A percentile compares a stretch with the other conserved stretches of the same genome.
phyloP scores from a whole-genome alignment of 2,329 filamentous ascomycete genomes.

The Coccinonectria pachysandricola region DNA sequence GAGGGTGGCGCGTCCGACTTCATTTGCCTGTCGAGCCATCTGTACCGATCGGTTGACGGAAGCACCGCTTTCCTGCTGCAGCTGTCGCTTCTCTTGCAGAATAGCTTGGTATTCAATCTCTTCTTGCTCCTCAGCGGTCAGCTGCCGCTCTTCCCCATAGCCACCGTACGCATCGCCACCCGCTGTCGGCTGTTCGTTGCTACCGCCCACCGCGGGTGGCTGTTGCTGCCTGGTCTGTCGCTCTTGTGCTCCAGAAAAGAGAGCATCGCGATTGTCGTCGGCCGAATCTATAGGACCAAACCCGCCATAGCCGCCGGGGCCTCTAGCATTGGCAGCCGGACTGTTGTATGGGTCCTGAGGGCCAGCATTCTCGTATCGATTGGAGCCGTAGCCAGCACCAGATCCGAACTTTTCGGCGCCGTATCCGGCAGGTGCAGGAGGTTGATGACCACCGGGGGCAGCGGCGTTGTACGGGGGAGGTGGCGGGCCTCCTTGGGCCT shows the following conservation, averaged over 20 bases:
- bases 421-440: slow-evolving; percentile 32
- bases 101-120: slow-evolving; percentile 57
- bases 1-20: slow-evolving; percentile 59
- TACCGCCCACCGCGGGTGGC: slow-evolving; percentile 10
- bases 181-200: slow-evolving; percentile 17
- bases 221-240: slow-evolving; percentile 33
- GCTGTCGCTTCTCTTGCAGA: slow-evolving; percentile 45
- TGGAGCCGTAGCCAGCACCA: slow-evolving; percentile 39
- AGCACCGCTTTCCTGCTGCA: slow-evolving; percentile 62
- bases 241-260: slow-evolving; percentile 49
- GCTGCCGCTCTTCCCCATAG: slow-evolving; percentile 60
- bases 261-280: slow-evolving; percentile 48
- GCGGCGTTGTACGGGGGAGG: slow-evolving; percentile 7
- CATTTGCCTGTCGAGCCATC: slow-evolving; percentile 34
- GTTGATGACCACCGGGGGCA: slow-evolving; percentile 11
- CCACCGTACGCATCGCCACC: slow-evolving; percentile 32
- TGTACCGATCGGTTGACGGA: slow-evolving; percentile 30
- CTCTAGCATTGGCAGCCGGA: slow-evolving; percentile 26
- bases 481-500: slow-evolving; percentile 12
- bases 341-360: slow-evolving; percentile 17
- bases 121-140: slow-evolving; percentile 75
- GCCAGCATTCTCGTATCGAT: slow-evolving; percentile 37
- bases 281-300: slow-evolving; percentile 36
- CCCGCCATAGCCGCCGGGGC: slow-evolving; percentile 51
- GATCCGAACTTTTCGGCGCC: slow-evolving; percentile 43